Evolutionary conservation across 1,139 yeast genomes (phyloP), one percentile per base, ranked within the genome.

Genomic region (Candida labiduridarum): DNA sequence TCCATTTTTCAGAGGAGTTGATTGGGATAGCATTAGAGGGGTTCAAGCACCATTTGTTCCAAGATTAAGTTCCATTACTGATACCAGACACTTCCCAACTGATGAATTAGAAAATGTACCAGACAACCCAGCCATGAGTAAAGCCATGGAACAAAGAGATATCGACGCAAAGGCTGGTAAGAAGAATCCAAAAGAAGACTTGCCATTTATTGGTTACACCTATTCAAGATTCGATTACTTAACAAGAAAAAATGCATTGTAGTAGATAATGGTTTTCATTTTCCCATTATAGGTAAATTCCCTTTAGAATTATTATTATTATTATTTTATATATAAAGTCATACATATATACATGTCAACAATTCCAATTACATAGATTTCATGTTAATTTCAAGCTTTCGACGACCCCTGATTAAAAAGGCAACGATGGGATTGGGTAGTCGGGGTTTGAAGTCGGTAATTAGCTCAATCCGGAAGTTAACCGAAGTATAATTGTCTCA

Each of bases 181-280:
- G 51, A 55, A 55, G 52, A 81, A 78, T 59, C 76, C 79, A 48
- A 91, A 90, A 67, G 96, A 89, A 63, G 96, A 92, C 60, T 75
- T 94, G 65, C 99, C 99, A 47, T 94, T 94, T 66, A 94, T 94
- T 64, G 99, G 99, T 2, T 94, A 94, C 71, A 94, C 98, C 0
- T 94, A 89, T 67, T 89, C 96, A 40, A 79, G 98, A 61, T 94
- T 94, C 66, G 98, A 91, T 69, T 90, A 91, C 65, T 77, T 92
- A 55, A 91, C 98, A 2, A 76, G 91, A 60, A 89, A 89, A 68
- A 89, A 90, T 67, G 97, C 96, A 7, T 67, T 89, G 52, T 86
- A 73, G 45, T 15, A 5, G 16, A 9, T 14, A 10, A 12, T 14
- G n/a, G 9, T 36, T 36, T 18, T 19, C 9, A 19, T 36, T 18